Percentiles rank a stretch among this genome's conserved stretches.
Conservation (phyloP, 1,284 basidiomycete genomes). For the Cryptococcus wingfieldii region DNA sequence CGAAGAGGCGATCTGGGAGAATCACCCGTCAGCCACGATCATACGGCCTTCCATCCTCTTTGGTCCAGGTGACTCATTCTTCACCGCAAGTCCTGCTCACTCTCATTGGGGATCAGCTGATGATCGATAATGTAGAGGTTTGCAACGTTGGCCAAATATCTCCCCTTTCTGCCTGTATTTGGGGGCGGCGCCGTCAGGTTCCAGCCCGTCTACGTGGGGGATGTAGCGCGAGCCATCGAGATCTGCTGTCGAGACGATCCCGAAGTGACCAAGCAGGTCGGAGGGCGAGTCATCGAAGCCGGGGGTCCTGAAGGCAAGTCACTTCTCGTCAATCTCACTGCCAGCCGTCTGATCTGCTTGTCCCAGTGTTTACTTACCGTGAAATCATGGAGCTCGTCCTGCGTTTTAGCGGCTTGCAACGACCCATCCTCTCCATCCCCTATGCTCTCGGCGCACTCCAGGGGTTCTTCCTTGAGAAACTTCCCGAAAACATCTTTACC, state of each 20-base stretch:
- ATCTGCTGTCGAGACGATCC: conserved; percentile 54
- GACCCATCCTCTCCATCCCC: conserved; percentile 61
- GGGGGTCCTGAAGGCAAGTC: conserved; percentile 62
- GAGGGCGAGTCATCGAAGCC: conserved; percentile 62
- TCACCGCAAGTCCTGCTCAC: conserved; percentile 53
- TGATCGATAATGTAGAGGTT: conserved; percentile 53
- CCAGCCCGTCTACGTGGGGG: conserved; percentile 62
- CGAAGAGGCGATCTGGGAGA: conserved; percentile 53
- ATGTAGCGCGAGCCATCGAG: conserved; percentile 60
- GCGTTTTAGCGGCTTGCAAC: conserved; percentile 53
- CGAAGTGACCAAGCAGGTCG: conserved; percentile 49
- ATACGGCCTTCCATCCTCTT: conserved; percentile 66
- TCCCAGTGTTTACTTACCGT: conserved; percentile 60
- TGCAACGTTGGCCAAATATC: conserved; percentile 55
- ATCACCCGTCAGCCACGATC: conserved; percentile 57
- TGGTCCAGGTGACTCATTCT: conserved; percentile 67
- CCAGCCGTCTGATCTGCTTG: not conserved
- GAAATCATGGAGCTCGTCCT: conserved; percentile 63
- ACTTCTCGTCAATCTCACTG: not conserved
- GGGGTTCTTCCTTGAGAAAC: conserved; percentile 58
- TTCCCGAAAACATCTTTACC: conserved; percentile 63
- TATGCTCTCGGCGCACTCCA: conserved; percentile 60
- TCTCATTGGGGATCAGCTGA: not conserved
- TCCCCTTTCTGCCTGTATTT: conserved; percentile 68
- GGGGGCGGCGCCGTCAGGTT: conserved; percentile 63